A percentile compares a stretch with the other conserved stretches of the same genome.
Evolutionary conservation across 805 yeast species (phyloP).

Genomic region (Candida glaebosa): DNA sequence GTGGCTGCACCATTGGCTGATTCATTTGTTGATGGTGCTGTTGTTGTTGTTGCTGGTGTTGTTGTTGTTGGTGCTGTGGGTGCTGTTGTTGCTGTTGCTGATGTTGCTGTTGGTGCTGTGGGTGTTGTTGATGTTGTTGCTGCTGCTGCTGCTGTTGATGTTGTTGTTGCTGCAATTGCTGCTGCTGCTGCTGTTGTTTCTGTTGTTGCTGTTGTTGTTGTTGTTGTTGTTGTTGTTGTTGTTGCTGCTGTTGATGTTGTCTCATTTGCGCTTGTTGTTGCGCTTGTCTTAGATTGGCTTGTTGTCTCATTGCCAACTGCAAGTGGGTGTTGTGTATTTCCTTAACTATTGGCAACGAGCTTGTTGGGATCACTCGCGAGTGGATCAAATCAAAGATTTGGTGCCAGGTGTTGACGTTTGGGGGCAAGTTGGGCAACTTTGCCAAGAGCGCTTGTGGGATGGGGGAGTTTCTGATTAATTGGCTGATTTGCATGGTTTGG

Average conservation of each 20-base stretch:
- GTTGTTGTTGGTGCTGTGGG: constrained; percentile 19
- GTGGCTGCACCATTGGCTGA: constrained; percentile 8
- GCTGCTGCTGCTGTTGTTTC: constrained; percentile 22
- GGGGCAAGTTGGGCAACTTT: constrained; percentile 74
- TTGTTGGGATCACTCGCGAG: constrained; percentile 55
- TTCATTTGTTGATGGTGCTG: constrained; percentile 16
- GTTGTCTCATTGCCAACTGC: constrained; percentile 51
- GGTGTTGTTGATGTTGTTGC: constrained; percentile 19
- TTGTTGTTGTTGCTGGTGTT: constrained; percentile 28
- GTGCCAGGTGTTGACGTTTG: constrained; percentile 77
- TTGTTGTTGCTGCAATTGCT: constrained; percentile 28
- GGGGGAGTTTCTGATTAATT: constrained; percentile 56
- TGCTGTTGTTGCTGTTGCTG: constrained; percentile 16
- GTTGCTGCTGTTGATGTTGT: constrained; percentile 19
- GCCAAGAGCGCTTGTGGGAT: constrained; percentile 67
- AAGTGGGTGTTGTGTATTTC: constrained; percentile 67
- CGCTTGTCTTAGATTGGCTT: constrained; percentile 43
- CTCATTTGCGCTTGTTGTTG: constrained; percentile 20
- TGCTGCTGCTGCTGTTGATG: constrained; percentile 27
- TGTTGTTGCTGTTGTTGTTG: constrained; percentile 17
- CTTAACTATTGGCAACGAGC: constrained; percentile 56
- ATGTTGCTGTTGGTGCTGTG: constrained; percentile 17
- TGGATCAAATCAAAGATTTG: constrained; percentile 64
- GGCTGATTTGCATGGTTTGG: constrained; percentile 38
- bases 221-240: constrained; percentile 17